Evolutionary conservation across 2,329 filamentous ascomycete genomes (phyloP).

Genomic region (Catunica adiposa): DNA sequence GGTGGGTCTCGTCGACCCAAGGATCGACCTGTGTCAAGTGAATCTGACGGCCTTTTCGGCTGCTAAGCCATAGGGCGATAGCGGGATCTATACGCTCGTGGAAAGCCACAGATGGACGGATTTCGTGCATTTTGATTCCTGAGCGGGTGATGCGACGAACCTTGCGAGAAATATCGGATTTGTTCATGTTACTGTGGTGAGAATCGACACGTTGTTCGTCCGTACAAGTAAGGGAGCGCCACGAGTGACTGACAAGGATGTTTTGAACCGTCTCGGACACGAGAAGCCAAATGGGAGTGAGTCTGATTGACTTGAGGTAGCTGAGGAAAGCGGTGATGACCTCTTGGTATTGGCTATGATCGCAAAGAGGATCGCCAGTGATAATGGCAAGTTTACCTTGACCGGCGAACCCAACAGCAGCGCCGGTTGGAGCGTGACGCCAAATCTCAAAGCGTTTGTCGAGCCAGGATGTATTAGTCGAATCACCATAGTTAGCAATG

Average conservation of each 20-base stretch:
- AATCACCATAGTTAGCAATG: conserved; percentile 89
- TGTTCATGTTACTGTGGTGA: conserved; percentile 37
- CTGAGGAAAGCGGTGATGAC: conserved; percentile 60
- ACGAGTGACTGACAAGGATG: conserved; percentile 58
- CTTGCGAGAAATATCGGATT: conserved; percentile 47
- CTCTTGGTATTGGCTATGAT: conserved; percentile 55
- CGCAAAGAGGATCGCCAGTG: conserved; percentile 76
- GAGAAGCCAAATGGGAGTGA: conserved; percentile 79
- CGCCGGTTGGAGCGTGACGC: conserved; percentile 62
- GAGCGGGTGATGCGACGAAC: conserved; percentile 66
- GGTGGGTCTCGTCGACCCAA: conserved; percentile 70
- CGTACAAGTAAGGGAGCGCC: conserved; percentile 76
- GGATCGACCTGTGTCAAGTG: conserved; percentile 81
- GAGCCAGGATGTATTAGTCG: conserved; percentile 84
- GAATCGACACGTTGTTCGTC: conserved; percentile 73
- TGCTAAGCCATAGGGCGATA: conserved; percentile 62
- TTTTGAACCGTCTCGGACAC: conserved; percentile 66
- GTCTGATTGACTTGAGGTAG: conserved; percentile 37
- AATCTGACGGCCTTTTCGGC: conserved; percentile 69
- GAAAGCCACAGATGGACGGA: conserved; percentile 52
- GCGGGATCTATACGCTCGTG: conserved; percentile 52
- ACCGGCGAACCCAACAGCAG: conserved; percentile 68
- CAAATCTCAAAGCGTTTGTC: conserved; percentile 79
- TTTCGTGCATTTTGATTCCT: conserved; percentile 63
- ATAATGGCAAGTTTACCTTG: conserved; percentile 66